Evolutionary conservation across 306 rosid species (phyloP).

Genomic region (Dryas drummondii): DNA sequence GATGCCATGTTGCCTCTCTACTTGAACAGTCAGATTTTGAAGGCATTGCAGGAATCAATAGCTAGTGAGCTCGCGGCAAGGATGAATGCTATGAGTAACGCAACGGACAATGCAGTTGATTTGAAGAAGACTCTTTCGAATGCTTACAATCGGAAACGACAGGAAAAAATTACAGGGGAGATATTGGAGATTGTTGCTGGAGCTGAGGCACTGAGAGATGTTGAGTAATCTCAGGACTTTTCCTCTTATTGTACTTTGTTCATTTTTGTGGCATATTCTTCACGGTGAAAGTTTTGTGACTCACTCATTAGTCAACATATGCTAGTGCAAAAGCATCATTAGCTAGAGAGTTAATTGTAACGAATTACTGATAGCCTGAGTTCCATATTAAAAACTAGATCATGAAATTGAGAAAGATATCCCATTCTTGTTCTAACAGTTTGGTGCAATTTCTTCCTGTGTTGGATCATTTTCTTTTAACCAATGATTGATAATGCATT

Average conservation of each 20-base stretch:
- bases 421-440: background rate
- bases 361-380: background rate
- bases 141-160: conserved; percentile 60
- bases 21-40: conserved; percentile 69
- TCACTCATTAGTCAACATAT: too few relatives aligned
- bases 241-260: conserved; percentile 9
- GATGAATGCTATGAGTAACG: conserved; percentile 78
- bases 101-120: conserved; percentile 73
- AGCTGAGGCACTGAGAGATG: conserved; percentile 54
- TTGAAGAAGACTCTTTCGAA: conserved; percentile 54
- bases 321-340: conserved; percentile 1
- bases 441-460: background rate
- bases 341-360: background rate
- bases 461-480: background rate
- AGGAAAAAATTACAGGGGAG: conserved; percentile 76
- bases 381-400: background rate
- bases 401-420: background rate
- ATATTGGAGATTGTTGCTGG: conserved; percentile 84
- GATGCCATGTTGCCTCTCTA: conserved; percentile 90
- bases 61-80: conserved; percentile 90
- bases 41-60: conserved; percentile 71
- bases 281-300: conserved; percentile 7
- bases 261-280: background rate
- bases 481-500: background rate
- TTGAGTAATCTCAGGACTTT: conserved; percentile 35